Evolutionary conservation across 192 early-diverging fungal genomes (phyloP).

Genomic region (Mortierella claussenii): DNA sequence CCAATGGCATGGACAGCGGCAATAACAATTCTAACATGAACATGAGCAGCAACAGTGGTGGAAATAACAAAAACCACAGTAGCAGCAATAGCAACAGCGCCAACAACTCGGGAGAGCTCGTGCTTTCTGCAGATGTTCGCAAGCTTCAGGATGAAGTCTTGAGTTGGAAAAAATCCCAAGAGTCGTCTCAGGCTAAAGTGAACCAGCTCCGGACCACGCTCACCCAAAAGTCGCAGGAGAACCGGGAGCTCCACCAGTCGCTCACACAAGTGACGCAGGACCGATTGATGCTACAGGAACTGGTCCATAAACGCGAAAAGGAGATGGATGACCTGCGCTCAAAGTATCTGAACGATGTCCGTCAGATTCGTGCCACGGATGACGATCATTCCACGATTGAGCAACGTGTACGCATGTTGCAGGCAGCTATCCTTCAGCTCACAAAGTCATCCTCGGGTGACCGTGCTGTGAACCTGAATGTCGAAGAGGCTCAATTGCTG

Average conservation of each 20-base stretch:
- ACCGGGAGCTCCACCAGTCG: slow-evolving; percentile 33
- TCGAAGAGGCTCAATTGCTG: slow-evolving; percentile 31
- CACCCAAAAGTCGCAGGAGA: slow-evolving; percentile 51
- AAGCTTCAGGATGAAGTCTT: slow-evolving; percentile 42
- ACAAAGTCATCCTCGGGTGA: slow-evolving; percentile 47
- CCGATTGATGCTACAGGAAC: slow-evolving; percentile 41
- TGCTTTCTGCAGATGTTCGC: slow-evolving; percentile 23
- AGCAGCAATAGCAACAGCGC: slow-evolving; percentile 10
- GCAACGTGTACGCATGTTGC: slow-evolving; percentile 47
- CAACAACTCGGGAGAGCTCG: slow-evolving; percentile 5
- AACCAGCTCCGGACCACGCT: slow-evolving; percentile 33
- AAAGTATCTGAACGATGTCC: slow-evolving; percentile 49
- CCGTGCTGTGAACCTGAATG: slow-evolving; percentile 41
- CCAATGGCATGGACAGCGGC: slow-evolving; percentile 21
- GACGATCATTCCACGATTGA: slow-evolving; percentile 58
- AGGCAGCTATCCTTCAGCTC: slow-evolving; percentile 48
- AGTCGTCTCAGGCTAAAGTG: slow-evolving; percentile 28
- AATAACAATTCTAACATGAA: slow-evolving; percentile 6
- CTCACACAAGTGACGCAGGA: slow-evolving; percentile 40
- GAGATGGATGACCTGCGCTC: slow-evolving; percentile 50
- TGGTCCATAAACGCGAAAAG: slow-evolving; percentile 52
- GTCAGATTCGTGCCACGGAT: slow-evolving; percentile 57
- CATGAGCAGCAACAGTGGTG: neutral
- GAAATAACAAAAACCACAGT: neutral
- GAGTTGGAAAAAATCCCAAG: slow-evolving; percentile 47